Conservation (phyloP, 208 protist genomes). For the Leishmania mexicana region DNA sequence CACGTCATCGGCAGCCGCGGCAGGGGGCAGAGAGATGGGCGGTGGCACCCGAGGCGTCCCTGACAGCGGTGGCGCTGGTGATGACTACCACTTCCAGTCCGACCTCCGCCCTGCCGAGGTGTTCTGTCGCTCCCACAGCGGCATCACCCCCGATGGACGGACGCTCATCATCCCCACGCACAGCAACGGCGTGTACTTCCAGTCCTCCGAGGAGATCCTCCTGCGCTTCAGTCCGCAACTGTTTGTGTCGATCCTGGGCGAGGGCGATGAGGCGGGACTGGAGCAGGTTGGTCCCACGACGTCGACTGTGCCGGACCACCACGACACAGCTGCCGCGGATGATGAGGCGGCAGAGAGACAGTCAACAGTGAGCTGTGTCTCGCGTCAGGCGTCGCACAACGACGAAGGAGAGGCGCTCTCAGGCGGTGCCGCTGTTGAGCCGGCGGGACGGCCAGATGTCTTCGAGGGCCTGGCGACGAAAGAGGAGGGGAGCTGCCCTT, state of each 20-base stretch:
- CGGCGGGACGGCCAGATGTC: neutral
- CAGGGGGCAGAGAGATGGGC: conserved; percentile 1
- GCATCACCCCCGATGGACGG: conserved; percentile 59
- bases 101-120: conserved; percentile 59
- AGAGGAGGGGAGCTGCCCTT: neutral
- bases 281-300: neutral
- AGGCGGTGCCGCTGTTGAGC: neutral
- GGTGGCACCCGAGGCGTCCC: conserved; percentile 5
- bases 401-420: neutral
- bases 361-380: neutral
- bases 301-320: neutral
- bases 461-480: neutral
- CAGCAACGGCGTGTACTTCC: conserved; percentile 49
- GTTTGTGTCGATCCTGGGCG: conserved; percentile 22
- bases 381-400: too few relatives aligned
- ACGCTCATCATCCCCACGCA: conserved; percentile 72
- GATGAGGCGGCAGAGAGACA: neutral
- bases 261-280: conserved; percentile 15
- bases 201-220: conserved; percentile 53
- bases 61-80: conserved; percentile 10
- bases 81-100: conserved; percentile 45
- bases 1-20: neutral
- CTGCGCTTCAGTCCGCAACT: conserved; percentile 35
- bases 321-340: neutral
- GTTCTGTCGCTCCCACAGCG: conserved; percentile 66